A percentile compares a stretch with the other conserved stretches of the same genome.
These are phyloP conservation scores for Lachancea lanzarotensis DNA, from an alignment of 805 yeast species.

Conservation along the genomic window DNA sequence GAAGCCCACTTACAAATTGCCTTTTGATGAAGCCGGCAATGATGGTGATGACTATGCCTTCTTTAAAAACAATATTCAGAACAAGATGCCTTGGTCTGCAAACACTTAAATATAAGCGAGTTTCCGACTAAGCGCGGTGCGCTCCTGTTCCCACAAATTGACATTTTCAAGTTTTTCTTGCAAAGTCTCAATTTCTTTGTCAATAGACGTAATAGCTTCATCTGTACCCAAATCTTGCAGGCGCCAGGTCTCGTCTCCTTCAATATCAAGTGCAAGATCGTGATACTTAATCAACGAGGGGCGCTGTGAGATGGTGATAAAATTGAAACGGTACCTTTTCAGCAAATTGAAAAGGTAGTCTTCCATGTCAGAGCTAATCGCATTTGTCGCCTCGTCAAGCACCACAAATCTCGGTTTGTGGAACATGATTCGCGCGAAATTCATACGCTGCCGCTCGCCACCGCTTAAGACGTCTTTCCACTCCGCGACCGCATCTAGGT, in stretches of 20 bases:
- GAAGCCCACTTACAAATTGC: conserved; percentile 33
- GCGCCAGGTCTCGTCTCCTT: conserved; percentile 51
- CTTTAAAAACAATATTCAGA: conserved; percentile 17
- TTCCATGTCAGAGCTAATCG: conserved; percentile 84
- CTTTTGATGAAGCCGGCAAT: conserved; percentile 8
- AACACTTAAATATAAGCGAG: conserved; percentile 15
- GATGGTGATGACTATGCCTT: conserved; percentile 15
- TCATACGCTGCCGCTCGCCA: conserved; percentile 90
- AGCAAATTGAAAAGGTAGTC: conserved; percentile 75
- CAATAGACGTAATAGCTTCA: conserved; percentile 60
- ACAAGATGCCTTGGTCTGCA: conserved; percentile 31
- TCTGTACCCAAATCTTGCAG: conserved; percentile 60
- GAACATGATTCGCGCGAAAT: conserved; percentile 79
- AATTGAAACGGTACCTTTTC: conserved; percentile 62
- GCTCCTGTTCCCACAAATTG: conserved; percentile 52
- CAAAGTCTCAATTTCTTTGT: conserved; percentile 66
- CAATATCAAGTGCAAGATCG: conserved; percentile 63
- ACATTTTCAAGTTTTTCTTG: conserved; percentile 55
- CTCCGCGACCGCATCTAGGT: conserved; percentile 44
- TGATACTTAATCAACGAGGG: conserved; percentile 82
- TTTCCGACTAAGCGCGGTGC: conserved; percentile 45
- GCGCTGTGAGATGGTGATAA: conserved; percentile 77
- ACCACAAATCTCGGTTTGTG: conserved; percentile 76
- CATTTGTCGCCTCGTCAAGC: conserved; percentile 91
- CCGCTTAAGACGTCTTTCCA: conserved; percentile 94